Base-by-base conservation (phyloP, 2,329 filamentous ascomycete genomes). In the Hymenoscyphus linearis region DNA sequence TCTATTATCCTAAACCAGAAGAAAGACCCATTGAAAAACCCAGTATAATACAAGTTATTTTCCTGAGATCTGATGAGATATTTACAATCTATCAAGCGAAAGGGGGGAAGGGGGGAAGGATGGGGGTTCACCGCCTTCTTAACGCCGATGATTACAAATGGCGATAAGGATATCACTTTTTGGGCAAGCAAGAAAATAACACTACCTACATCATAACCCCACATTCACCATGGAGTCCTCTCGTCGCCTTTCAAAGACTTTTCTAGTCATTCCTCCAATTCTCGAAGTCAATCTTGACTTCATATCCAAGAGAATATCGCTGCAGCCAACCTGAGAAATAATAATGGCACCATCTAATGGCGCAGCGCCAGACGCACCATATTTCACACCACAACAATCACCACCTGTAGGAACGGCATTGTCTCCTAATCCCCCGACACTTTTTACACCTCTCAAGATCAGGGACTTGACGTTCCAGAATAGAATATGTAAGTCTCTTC, bases 361-460 rank as follows among this genome's bases (percentile, higher is more conserved):
- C 3, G 55, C 64, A 44, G 69, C 71, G 22, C 65, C 66, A 31
- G 65, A 66, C 52, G 60, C 61, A 27, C 64, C 71, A 14, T 74
- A 66, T 62, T 73, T 67, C 60, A 74, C 71, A 16, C 71, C 72
- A 9, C 53, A 60, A 4, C 72, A 74, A 64, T 57, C 57, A 2
- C 67, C 69, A 4, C 66, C 69, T 35, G 69, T 66, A 13, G 73
- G 72, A 44, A 67, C 72, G 22, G 70, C 71, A 18, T 58, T 72
- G 4, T 63, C 60, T 4, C 37, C 57, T 10, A 65, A 69, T 56
- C 67, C 72, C 4, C 73, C 72, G 47, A 71, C 69, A 3, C 68
- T 81, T 27, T 80, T 81, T 69, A 74, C 72, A 0, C 78, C 79
- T 3, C 67, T 81, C 44, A 77, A 71, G 54, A 75, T 81, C 57